Evolutionary conservation across 2,329 filamentous ascomycete genomes (phyloP), one percentile per base, ranked within the genome.

Genomic region (Penicillium sp.): DNA sequence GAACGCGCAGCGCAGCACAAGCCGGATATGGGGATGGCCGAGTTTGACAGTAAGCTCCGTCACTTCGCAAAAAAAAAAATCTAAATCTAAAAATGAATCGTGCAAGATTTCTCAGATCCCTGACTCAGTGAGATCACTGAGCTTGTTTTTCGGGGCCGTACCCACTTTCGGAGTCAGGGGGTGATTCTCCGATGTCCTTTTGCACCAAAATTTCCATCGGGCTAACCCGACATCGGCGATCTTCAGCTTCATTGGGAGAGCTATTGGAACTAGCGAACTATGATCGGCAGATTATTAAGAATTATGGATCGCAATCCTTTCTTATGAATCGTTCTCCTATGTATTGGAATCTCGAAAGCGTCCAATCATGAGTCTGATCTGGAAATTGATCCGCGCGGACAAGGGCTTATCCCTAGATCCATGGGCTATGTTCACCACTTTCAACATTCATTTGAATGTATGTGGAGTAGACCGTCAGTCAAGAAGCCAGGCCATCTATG

Each of bases 171-270:
- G 39, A 43, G 23, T 26, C 14, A 43, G 39, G 39, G 39, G 39
- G 13, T n/a, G 39, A 26, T 43, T 43, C 39, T 43, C 39, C 39
- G 39, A 43, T 13, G 16, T 43, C 33, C 18, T 4, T 33, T 33
- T 5, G 9, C 2, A 7, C 8, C 1, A 21, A 21, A 18, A 19
- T 37, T 37, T 37, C 34, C 11, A 18, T 26, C 7, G 3, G 4
- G n/a, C 5, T n/a, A 43, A 28, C 13, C 39, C 39, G 39, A 43
- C 39, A 43, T 43, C 39, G 39, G 39, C 24, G 39, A 43, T 43
- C 39, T 43, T 43, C 39, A 43, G 13, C n/a, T 43, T 43, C 39
- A 16, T 43, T 43, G 21, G 23, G 7, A 10, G 8, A 43, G n/a
- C 23, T 28, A 43, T 43, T 43, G 39, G n/a, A 43, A 16, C 39